These are phyloP conservation scores for Salix purpurea DNA, from an alignment of 345 rosid species.

Conservation along the genomic window DNA sequence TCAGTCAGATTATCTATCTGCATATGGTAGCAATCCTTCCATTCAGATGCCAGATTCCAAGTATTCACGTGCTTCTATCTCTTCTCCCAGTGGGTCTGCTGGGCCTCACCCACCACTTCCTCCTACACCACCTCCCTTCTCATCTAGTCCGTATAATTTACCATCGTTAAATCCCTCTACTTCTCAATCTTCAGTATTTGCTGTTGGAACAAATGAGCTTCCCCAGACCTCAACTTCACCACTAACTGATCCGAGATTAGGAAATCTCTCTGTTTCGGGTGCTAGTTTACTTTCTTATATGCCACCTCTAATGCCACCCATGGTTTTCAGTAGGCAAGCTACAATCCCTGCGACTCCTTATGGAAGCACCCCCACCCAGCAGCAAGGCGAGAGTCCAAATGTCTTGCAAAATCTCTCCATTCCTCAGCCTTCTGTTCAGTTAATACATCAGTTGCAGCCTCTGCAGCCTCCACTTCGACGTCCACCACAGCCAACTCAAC, in stretches of 20 bases:
- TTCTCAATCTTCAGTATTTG: constrained; percentile 54
- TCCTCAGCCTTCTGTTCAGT: constrained; percentile 49
- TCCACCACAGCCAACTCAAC: constrained; percentile 82
- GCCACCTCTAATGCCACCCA: constrained; percentile 63
- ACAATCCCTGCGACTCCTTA: constrained; percentile 52
- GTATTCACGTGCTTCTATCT: constrained; percentile 33
- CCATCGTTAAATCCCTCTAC: constrained; percentile 52
- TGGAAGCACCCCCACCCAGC: constrained; percentile 53
- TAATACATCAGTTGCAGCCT: constrained; percentile 72
- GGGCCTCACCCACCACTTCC: constrained; percentile 85
- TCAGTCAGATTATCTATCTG: constrained; percentile 48
- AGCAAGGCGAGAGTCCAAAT: constrained; percentile 52
- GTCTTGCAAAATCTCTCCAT: constrained; percentile 50
- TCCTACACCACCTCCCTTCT: constrained; percentile 76
- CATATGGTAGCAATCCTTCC: constrained; percentile 32
- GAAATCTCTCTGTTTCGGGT: constrained; percentile 48
- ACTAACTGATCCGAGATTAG: constrained; percentile 44
- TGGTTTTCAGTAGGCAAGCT: constrained; percentile 60
- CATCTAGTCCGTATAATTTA: constrained; percentile 66
- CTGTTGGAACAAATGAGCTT: constrained; percentile 52
- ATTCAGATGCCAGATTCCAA: constrained; percentile 36
- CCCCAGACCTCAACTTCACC: constrained; percentile 43
- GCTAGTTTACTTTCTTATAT: constrained; percentile 55
- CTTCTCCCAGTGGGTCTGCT: constrained; percentile 65
- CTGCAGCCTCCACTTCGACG: constrained; percentile 78